phyloP scores from a whole-genome alignment of 108 stramenopile genomes.

The Aurantiochytrium sp. region DNA sequence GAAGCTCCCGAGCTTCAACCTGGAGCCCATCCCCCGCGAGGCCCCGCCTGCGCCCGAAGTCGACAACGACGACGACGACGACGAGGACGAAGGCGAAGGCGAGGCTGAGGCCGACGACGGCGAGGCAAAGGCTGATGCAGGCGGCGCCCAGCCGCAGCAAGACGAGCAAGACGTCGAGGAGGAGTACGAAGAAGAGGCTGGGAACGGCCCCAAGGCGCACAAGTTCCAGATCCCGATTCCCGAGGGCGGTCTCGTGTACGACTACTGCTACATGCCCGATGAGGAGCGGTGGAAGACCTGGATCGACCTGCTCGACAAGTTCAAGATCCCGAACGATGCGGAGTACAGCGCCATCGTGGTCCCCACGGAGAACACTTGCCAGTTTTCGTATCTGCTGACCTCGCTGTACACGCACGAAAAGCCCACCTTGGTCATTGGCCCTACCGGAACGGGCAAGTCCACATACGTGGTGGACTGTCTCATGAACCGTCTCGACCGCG shows the following conservation, averaged over 20 bases:
- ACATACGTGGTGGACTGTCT: slow-evolving; percentile 23
- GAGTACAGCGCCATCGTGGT: slow-evolving; percentile 50
- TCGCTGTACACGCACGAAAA: slow-evolving; percentile 45
- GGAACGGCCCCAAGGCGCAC: not conserved
- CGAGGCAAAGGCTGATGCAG: not conserved
- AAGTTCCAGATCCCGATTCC: not conserved
- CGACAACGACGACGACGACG: not conserved
- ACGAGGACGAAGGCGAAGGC: not conserved
- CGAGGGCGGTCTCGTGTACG: slow-evolving; percentile 23
- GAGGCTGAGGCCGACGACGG: not conserved
- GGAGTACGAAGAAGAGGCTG: not conserved
- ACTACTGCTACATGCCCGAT: slow-evolving; percentile 40
- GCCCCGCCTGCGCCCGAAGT: not conserved
- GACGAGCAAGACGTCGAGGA: not conserved
- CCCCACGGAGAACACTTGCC: slow-evolving; percentile 58
- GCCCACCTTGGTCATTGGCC: slow-evolving; percentile 56
- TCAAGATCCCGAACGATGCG: slow-evolving; percentile 44
- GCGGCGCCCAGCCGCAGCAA: too few species aligned
- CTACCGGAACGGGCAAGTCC: slow-evolving; percentile 62
- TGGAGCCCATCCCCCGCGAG: not conserved
- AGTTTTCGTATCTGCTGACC: slow-evolving; percentile 50
- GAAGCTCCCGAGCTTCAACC: slow-evolving; percentile 40
- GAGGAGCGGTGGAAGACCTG: slow-evolving; percentile 48
- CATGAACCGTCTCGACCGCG: slow-evolving; percentile 29
- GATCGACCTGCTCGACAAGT: slow-evolving; percentile 45